Evolutionary conservation across 2,329 filamentous ascomycete species (phyloP).

Genomic region (Fusarium multiceps): DNA sequence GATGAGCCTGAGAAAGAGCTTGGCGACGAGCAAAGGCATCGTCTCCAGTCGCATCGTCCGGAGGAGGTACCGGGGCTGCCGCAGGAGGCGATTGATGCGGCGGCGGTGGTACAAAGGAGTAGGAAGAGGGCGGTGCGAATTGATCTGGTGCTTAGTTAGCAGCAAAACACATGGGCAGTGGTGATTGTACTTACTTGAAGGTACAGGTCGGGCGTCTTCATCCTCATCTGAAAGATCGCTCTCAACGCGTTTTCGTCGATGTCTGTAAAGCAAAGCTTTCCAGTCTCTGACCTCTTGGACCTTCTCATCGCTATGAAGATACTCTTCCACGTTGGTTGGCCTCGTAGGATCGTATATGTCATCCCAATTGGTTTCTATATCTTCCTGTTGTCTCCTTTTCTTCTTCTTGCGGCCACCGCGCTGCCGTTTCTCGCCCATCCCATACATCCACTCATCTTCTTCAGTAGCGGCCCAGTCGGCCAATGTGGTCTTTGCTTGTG

Average conservation of each 20-base stretch:
- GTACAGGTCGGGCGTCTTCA: constrained; percentile 43
- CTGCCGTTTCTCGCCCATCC: constrained; percentile 71
- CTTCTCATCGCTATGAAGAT: constrained; percentile 85
- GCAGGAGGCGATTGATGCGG: constrained; percentile 61
- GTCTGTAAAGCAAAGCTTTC: constrained; percentile 83
- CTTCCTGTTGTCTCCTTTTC: constrained; percentile 66
- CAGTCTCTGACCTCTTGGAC: constrained; percentile 83
- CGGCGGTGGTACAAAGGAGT: constrained; percentile 65
- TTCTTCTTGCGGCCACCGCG: constrained; percentile 84
- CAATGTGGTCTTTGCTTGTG: constrained; percentile 72
- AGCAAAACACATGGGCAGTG: background rate
- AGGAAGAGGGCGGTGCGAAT: constrained; percentile 69
- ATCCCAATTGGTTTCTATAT: constrained; percentile 82
- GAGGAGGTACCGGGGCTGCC: constrained; percentile 58
- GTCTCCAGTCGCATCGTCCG: constrained; percentile 72
- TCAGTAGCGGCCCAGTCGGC: constrained; percentile 83
- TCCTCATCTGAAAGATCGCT: constrained; percentile 53
- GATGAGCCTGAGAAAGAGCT: constrained; percentile 62
- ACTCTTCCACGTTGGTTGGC: constrained; percentile 87
- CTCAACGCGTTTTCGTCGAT: constrained; percentile 62
- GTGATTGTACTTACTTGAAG: constrained; percentile 50
- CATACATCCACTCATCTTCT: constrained; percentile 85
- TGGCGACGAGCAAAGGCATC: constrained; percentile 75
- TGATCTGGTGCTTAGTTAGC: constrained; percentile 57
- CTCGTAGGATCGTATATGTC: constrained; percentile 87